A percentile compares a stretch with the other conserved stretches of the same genome.
These are phyloP conservation scores for Umbilicus rupestris DNA, from an alignment of 164 flowering plant genomes.

Conservation along the genomic window DNA sequence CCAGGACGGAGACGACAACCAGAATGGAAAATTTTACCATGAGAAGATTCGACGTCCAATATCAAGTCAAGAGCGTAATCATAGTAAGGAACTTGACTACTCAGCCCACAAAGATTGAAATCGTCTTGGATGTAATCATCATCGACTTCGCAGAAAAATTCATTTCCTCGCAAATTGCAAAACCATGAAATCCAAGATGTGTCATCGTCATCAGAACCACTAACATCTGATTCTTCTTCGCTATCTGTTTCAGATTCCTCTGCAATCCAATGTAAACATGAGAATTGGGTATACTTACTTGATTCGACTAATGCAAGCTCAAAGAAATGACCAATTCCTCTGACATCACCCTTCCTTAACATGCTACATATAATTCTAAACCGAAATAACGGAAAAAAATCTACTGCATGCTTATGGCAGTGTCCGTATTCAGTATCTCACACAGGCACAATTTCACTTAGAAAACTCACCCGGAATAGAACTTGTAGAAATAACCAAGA, in stretches of 20 bases:
- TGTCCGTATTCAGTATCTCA: too few species aligned
- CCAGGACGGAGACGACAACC: too few species aligned
- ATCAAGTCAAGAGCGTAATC: slow-evolving; percentile 90
- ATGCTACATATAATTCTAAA: too few species aligned
- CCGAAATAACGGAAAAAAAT: too few species aligned
- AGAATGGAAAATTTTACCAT: slow-evolving; percentile 37
- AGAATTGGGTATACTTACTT: neutral
- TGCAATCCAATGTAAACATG: slow-evolving; percentile 14
- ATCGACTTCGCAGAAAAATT: slow-evolving; percentile 90
- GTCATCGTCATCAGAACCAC: too few species aligned
- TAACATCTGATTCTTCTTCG: slow-evolving; percentile 85
- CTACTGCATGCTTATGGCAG: too few species aligned
- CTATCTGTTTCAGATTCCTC: slow-evolving; percentile 83
- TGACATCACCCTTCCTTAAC: too few species aligned
- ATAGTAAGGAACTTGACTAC: slow-evolving; percentile 77
- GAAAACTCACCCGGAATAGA: too few species aligned
- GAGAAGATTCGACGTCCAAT: slow-evolving; percentile 83
- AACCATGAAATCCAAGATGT: slow-evolving; percentile 95
- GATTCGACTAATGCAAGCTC: neutral
- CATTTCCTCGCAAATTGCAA: slow-evolving; percentile 86
- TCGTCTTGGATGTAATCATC: slow-evolving; percentile 93
- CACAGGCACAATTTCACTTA: too few species aligned
- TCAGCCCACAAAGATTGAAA: slow-evolving; percentile 82
- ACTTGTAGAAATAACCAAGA: too few species aligned
- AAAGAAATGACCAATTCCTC: too few species aligned